Percentiles rank a stretch among this genome's conserved stretches.
Conservation (phyloP, 2,329 filamentous ascomycete species). For the Stachybotrys elegans region DNA sequence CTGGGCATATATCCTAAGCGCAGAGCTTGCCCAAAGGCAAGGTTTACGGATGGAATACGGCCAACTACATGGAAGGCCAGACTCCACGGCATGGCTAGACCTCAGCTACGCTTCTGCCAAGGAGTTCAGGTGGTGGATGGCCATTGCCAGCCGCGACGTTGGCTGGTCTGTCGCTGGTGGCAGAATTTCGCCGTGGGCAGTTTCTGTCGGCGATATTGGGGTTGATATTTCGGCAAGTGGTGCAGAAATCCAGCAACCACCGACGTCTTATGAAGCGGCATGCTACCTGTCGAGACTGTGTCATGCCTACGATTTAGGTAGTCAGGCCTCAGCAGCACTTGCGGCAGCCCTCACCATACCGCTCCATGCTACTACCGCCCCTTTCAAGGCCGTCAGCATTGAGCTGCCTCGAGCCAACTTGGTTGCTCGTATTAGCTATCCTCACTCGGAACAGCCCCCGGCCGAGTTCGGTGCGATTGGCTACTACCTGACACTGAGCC, state of each 20-base stretch:
- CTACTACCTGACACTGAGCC: background rate
- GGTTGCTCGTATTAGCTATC: background rate
- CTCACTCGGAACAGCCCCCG: background rate
- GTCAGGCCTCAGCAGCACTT: conserved; percentile 5
- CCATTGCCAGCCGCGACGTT: too few species aligned
- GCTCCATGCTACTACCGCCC: conserved; percentile 2
- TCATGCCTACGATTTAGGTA: conserved; percentile 6
- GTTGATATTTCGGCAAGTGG: background rate
- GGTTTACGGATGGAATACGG: too few species aligned
- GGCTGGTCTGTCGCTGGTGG: too few species aligned
- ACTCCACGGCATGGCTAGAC: too few species aligned
- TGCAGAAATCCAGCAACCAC: background rate
- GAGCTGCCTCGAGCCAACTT: background rate
- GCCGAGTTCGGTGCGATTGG: background rate
- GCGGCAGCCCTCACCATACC: conserved; percentile 7
- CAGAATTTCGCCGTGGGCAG: too few species aligned
- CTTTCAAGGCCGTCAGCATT: background rate
- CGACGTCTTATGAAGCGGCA: conserved; percentile 1
- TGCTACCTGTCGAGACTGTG: conserved; percentile 6
- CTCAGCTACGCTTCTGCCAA: too few species aligned
- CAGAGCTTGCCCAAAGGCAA: too few species aligned
- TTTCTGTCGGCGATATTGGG: background rate
- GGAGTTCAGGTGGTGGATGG: too few species aligned
- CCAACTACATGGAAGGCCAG: too few species aligned
- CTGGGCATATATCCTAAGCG: too few species aligned